These are phyloP conservation scores for Malassezia equina DNA, from an alignment of 1,284 basidiomycete species.

Conservation along the genomic window DNA sequence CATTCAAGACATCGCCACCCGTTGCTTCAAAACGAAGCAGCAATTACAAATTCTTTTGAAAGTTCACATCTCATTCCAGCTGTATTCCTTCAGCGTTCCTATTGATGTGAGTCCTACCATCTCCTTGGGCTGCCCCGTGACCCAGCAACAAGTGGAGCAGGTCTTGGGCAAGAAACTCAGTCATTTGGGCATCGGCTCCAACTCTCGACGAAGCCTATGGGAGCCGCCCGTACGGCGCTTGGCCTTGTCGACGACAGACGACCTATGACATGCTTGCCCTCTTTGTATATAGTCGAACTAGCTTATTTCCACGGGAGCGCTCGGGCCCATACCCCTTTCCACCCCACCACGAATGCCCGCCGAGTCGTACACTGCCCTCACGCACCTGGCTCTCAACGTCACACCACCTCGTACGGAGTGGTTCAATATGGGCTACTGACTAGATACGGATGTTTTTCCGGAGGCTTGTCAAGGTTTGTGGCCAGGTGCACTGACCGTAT, in stretches of 20 bases:
- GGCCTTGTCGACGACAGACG: background rate
- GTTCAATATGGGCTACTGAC: constrained; percentile 40
- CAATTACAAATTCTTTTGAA: constrained; percentile 1
- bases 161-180: constrained; percentile 1
- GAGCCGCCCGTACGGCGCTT: background rate
- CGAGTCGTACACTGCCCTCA: constrained; percentile 12
- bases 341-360: background rate
- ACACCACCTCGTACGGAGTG: constrained; percentile 26
- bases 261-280: background rate
- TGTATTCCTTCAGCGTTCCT: constrained; percentile 12
- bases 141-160: constrained; percentile 1
- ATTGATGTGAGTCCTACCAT: constrained; percentile 8
- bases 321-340: too few relatives aligned
- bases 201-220: background rate
- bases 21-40: constrained; percentile 52
- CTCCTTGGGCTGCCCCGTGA: constrained; percentile 6
- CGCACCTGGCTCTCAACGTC: constrained; percentile 14
- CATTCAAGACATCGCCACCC: constrained; percentile 58
- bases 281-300: background rate
- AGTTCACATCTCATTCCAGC: constrained; percentile 1
- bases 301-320: background rate
- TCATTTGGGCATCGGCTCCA: background rate
- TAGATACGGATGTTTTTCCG: constrained; percentile 15
- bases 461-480: constrained; percentile 8
- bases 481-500: constrained; percentile 21